phyloP scores from a whole-genome alignment of 495 filamentous ascomycete species.

The Neurospora africana region DNA sequence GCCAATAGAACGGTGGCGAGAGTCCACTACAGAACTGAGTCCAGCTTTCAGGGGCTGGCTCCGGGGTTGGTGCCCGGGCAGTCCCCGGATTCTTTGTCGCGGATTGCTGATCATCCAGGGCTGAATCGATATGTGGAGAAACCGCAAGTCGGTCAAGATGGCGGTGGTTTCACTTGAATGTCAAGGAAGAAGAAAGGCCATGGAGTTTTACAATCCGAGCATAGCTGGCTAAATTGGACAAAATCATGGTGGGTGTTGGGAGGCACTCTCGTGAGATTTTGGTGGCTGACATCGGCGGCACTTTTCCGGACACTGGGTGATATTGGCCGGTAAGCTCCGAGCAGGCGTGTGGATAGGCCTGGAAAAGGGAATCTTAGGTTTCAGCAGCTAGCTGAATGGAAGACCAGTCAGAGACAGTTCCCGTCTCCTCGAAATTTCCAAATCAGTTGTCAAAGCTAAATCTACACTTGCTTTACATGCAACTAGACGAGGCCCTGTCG shows the following conservation, averaged over 20 bases:
- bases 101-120: neutral
- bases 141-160: neutral
- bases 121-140: neutral
- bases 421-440: neutral
- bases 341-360: neutral
- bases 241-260: neutral
- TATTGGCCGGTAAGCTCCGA: neutral
- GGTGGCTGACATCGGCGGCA: neutral
- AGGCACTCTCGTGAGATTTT: neutral
- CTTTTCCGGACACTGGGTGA: neutral
- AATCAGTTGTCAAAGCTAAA: neutral
- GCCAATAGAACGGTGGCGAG: neutral
- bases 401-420: neutral
- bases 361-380: neutral
- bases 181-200: neutral
- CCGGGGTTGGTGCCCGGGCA: neutral
- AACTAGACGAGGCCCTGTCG: neutral
- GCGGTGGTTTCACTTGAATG: neutral
- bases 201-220: neutral
- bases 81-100: neutral
- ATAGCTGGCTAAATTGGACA: neutral
- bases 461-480: neutral
- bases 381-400: neutral
- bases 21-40: neutral
- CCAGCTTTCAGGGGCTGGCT: neutral